Conservation (phyloP, 768 basidiomycete genomes). For the Steccherinum ochraceum region DNA sequence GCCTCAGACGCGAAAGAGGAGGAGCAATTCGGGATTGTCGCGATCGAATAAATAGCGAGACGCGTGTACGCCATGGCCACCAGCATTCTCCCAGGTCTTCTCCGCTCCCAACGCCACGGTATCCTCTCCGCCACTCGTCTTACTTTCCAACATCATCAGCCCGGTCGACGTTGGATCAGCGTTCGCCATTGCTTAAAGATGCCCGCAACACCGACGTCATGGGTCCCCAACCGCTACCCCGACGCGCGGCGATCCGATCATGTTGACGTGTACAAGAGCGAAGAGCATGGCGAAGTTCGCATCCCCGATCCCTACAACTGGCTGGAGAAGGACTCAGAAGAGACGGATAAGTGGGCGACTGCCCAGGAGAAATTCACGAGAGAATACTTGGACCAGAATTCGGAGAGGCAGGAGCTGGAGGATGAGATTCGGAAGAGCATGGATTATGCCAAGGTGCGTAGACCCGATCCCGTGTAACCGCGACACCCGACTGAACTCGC, state of each 20-base stretch:
- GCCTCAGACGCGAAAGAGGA: too few relatives aligned
- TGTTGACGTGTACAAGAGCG: conserved; percentile 64
- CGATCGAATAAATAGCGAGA: not conserved
- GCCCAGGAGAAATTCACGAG: conserved; percentile 56
- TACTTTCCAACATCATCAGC: not conserved
- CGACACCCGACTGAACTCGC: not conserved
- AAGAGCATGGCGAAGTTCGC: conserved; percentile 49
- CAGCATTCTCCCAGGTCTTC: not conserved
- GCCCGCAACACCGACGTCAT: conserved; percentile 29
- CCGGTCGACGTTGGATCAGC: not conserved
- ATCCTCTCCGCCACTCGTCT: not conserved
- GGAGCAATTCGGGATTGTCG: not conserved
- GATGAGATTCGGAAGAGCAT: conserved; percentile 49
- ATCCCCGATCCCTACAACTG: conserved; percentile 72
- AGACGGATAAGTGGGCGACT: conserved; percentile 60
- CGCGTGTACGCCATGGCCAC: not conserved
- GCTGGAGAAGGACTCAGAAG: conserved; percentile 58
- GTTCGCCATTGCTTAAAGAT: not conserved
- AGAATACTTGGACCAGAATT: conserved; percentile 54
- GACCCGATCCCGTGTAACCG: not conserved
- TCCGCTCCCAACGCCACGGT: not conserved
- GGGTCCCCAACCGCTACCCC: conserved; percentile 59
- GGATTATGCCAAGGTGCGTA: conserved; percentile 42
- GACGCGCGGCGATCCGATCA: conserved; percentile 57
- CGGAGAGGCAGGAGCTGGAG: conserved; percentile 53